phyloP scores from a whole-genome alignment of 192 early-diverging fungal genomes.

The Diversispora eburnea region DNA sequence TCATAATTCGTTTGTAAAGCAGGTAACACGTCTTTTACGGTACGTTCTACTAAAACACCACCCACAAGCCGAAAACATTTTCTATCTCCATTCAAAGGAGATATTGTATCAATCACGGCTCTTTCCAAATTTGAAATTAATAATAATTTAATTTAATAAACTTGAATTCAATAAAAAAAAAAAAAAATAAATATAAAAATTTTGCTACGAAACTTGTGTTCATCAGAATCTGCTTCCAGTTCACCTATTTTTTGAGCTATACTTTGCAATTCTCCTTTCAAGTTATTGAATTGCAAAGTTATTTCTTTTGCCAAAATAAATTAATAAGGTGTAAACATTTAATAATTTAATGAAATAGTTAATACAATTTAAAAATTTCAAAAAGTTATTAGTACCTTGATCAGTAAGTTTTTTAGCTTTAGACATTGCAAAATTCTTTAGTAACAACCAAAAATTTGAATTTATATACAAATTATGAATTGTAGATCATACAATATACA shows the following conservation, averaged over 20 bases:
- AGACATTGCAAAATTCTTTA: background rate
- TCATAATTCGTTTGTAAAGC: constrained; percentile 82
- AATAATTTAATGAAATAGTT: background rate
- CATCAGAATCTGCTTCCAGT: constrained; percentile 88
- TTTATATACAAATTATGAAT: too few species aligned
- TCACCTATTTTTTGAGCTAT: constrained; percentile 91
- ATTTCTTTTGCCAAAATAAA: constrained; percentile 35
- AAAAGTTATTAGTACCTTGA: background rate
- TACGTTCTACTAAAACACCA: constrained; percentile 91
- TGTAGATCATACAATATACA: too few species aligned
- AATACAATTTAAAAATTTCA: background rate
- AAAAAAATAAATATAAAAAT: constrained; percentile 1
- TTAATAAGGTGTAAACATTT: too few species aligned
- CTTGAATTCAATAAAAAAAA: background rate
- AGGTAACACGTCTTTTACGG: constrained; percentile 88
- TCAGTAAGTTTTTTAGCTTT: constrained; percentile 5
- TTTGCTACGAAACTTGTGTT: constrained; percentile 69
- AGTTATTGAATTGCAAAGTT: constrained; percentile 48
- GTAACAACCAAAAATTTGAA: too few species aligned
- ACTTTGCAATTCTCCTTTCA: constrained; percentile 77
- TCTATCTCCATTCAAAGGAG: constrained; percentile 71
- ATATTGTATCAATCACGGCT: constrained; percentile 91
- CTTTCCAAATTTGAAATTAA: constrained; percentile 33
- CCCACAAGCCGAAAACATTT: constrained; percentile 93
- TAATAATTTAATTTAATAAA: background rate